Base-by-base conservation (phyloP, 805 yeast genomes). In the Metschnikowia koreensis region DNA sequence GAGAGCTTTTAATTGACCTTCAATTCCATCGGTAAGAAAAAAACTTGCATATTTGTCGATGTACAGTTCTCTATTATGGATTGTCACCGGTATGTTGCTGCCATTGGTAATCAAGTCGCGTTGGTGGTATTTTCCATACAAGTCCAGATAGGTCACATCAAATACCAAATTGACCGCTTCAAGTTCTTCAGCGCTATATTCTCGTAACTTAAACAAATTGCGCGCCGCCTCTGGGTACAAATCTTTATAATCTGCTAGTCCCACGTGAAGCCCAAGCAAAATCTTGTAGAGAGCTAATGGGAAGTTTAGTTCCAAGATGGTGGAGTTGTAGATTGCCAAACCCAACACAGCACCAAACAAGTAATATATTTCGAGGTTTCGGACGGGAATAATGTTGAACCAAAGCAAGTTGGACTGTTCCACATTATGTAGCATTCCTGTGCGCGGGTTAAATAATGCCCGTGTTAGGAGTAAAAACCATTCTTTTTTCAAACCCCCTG, bases 401-500 rank as follows among this genome's bases (percentile, higher is more conserved):
- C 97, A 94, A 47, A 86, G 77, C 38, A 78, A 74, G 46, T 82
- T 76, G 9, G 96, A 87, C 54, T 84, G 90, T 17, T 84, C 87
- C 41, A 83, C 80, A 57, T 81, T 80, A 8, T 70, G 63, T 54
- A 94, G 84, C 66, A 91, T 75, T 0, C 89, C 90, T 33, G 83
- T 80, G 44, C 74, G 72, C 1, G 91, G 87, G 60, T 79, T 80
- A 63, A 92, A 87, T 1, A 93, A 66, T 27, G 86, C 85, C 52
- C 80, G 81, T 1, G 88, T 83, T 38, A 94, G 71, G 38, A 92
- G 68, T 44, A 83, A 73, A 66, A 94, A 92, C 99, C 99, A 93
- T 63, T 93, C 99, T 63, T 91, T 92, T 60, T 86, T 82, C 52
- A 93, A 75, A 0, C 99, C 99, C 1, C 99, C 98, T 0, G 91